Evolutionary conservation across 768 basidiomycete genomes (phyloP).

Genomic region (Lactarius sanguifluus): DNA sequence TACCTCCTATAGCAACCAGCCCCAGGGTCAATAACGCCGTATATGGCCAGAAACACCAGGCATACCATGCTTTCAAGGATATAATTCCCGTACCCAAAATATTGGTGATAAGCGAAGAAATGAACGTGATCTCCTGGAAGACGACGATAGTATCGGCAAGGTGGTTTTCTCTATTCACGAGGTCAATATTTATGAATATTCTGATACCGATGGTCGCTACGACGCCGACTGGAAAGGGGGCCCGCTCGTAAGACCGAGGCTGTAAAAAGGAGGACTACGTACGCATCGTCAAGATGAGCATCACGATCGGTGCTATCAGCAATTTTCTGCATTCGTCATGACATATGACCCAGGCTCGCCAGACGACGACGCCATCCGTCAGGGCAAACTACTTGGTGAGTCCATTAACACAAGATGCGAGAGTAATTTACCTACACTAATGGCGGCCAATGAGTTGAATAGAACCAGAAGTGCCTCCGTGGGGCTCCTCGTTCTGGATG

Average conservation of each 20-base stretch:
- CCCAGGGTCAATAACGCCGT: not conserved
- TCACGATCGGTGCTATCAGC: not conserved
- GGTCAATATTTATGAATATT: not conserved
- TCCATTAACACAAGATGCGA: not conserved
- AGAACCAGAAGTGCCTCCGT: not conserved
- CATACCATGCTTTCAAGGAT: not conserved
- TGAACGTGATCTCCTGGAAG: not conserved
- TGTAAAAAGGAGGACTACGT: not conserved
- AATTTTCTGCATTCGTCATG: not conserved
- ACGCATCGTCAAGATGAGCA: constrained; percentile 1
- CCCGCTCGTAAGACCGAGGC: not conserved
- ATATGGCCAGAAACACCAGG: not conserved
- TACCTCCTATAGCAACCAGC: not conserved
- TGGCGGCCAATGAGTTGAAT: not conserved
- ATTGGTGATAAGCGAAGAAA: constrained; percentile 4
- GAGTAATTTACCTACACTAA: not conserved
- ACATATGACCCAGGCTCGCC: constrained; percentile 5
- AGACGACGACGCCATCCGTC: constrained; percentile 6
- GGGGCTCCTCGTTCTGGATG: not conserved
- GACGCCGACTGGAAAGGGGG: not conserved
- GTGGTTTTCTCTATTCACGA: not conserved
- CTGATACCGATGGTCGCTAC: not conserved
- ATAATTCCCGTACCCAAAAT: not conserved
- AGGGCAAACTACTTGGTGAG: not conserved
- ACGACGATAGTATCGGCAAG: not conserved